Conservation (phyloP, 352 stramenopile species). For the Pythium diclinum region DNA sequence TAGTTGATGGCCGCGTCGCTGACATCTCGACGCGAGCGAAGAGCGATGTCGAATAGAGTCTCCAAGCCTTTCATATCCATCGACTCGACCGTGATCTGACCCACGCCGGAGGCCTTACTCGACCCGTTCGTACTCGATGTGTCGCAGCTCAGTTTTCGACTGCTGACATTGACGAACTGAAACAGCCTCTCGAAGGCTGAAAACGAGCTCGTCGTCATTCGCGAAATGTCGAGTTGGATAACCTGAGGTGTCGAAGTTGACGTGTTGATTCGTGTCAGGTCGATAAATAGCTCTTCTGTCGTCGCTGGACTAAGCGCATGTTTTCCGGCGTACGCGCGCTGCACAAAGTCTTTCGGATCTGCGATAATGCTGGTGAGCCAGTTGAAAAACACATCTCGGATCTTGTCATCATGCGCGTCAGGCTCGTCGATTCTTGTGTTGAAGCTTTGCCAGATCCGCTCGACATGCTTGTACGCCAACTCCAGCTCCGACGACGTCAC, state of each 20-base stretch:
- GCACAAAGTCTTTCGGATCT: conserved; percentile 67
- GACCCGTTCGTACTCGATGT: not conserved
- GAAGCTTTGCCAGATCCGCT: conserved; percentile 63
- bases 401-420: not conserved
- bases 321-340: conserved; percentile 58
- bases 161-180: conserved; percentile 31
- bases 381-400: conserved; percentile 58
- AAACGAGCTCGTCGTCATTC: conserved; percentile 27
- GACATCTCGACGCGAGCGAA: conserved; percentile 18
- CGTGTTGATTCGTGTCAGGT: conserved; percentile 9
- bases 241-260: conserved; percentile 7
- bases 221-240: conserved; percentile 16
- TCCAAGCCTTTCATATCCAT: conserved; percentile 35
- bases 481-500: conserved; percentile 70
- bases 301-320: conserved; percentile 43
- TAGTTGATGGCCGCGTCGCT: conserved; percentile 24
- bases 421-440: conserved; percentile 8
- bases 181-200: conserved; percentile 34
- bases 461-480: conserved; percentile 57
- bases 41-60: conserved; percentile 25
- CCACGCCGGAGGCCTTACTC: not conserved
- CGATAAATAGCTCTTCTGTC: conserved; percentile 26
- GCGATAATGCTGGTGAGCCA: conserved; percentile 70
- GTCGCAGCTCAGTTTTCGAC: conserved; percentile 21
- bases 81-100: conserved; percentile 24